Conservation (phyloP, 73 alveolate species). For the Stentor coeruleus region DNA sequence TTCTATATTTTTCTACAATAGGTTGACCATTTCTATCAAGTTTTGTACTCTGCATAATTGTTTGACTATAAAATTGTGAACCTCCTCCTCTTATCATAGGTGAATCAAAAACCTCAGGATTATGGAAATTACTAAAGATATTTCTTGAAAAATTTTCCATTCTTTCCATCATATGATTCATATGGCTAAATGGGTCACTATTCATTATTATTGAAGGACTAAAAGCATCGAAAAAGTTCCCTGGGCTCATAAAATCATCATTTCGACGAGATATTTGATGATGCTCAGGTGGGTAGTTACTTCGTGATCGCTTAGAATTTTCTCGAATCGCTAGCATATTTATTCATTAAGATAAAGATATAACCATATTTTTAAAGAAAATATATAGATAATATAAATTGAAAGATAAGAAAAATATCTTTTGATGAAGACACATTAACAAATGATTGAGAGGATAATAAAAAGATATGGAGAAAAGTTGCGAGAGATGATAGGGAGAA, state of each 20-base stretch:
- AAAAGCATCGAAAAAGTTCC: background rate
- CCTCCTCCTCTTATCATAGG: background rate
- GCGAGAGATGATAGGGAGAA: too few species aligned
- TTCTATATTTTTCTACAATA: slow-evolving; percentile 43
- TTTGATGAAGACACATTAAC: too few species aligned
- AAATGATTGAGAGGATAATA: too few species aligned
- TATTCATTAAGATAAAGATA: background rate
- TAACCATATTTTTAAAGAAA: too few species aligned
- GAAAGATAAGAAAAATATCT: too few species aligned
- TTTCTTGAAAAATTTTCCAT: background rate
- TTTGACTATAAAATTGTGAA: background rate
- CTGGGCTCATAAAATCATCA: background rate
- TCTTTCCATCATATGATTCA: background rate
- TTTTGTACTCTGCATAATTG: slow-evolving; percentile 7
- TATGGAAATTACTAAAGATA: too few species aligned
- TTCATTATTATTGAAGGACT: background rate
- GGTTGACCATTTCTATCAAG: slow-evolving; percentile 47
- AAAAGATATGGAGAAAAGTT: too few species aligned
- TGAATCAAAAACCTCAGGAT: too few species aligned
- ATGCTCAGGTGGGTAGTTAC: background rate
- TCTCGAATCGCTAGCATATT: slow-evolving; percentile 1
- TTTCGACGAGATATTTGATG: background rate
- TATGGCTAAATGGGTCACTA: background rate
- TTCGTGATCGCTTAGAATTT: background rate
- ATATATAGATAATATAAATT: too few species aligned